Percentiles rank a stretch among this genome's conserved stretches.
Conservation (phyloP, 257 asterid species). For the Euphrasia confusa region DNA sequence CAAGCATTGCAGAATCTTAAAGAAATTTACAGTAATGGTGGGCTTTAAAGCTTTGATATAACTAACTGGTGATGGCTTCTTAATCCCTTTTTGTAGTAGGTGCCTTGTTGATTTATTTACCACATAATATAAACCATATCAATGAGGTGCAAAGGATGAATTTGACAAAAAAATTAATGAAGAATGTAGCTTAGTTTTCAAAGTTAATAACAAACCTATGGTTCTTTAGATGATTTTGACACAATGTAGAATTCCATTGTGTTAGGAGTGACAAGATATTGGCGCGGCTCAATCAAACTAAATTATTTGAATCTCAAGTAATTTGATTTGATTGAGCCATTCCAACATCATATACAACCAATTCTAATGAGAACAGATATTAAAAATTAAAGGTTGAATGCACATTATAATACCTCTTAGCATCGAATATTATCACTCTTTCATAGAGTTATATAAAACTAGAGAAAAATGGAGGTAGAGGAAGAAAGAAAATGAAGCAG, state of each 20-base stretch:
- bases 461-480: no score
- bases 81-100: neutral
- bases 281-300: no score
- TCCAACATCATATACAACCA: no score
- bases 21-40: constrained; percentile 45
- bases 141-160: neutral
- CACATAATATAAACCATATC: neutral
- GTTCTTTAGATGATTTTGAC: neutral
- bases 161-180: neutral
- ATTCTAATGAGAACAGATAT: no score
- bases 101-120: neutral
- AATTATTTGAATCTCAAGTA: no score
- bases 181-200: neutral
- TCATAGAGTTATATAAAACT: no score
- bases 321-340: no score
- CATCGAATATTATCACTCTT: no score
- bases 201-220: neutral
- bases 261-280: no score
- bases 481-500: no score
- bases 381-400: no score
- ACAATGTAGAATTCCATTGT: neutral
- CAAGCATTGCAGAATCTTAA: constrained; percentile 75
- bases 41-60: constrained; percentile 27
- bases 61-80: neutral
- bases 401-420: no score